A percentile compares a stretch with the other conserved stretches of the same genome.
Evolutionary conservation across 768 basidiomycete species (phyloP).

Genomic region (Pilatotrama ljubarskyi): DNA sequence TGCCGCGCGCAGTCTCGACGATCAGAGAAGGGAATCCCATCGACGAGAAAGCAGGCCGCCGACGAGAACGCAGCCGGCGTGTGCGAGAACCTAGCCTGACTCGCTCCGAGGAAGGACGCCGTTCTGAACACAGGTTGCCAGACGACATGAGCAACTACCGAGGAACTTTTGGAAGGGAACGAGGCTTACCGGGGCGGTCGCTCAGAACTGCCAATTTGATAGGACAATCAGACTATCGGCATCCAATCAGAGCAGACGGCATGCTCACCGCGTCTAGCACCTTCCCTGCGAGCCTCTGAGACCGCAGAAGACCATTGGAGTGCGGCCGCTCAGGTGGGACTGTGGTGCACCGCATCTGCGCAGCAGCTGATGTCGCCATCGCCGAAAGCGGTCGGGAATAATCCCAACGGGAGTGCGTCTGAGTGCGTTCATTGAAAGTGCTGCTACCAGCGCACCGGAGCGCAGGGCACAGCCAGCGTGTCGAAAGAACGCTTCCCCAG

Average conservation of each 20-base stretch:
- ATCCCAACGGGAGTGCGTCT: not conserved
- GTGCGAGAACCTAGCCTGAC: not conserved
- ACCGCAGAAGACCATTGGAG: slow-evolving; percentile 5
- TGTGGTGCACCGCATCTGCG: slow-evolving; percentile 2
- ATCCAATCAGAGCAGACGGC: slow-evolving; percentile 4
- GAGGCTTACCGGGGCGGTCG: not conserved
- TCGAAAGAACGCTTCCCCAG: slow-evolving; percentile 12
- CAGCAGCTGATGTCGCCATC: slow-evolving; percentile 17
- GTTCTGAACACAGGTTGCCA: not conserved
- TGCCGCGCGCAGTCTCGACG: not conserved
- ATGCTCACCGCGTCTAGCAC: not conserved
- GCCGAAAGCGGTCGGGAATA: slow-evolving; percentile 2
- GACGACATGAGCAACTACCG: not conserved
- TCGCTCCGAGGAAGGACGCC: not conserved
- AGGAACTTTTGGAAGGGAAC: not conserved
- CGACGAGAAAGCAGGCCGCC: not conserved
- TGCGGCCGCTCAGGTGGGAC: slow-evolving; percentile 8
- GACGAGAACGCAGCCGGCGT: not conserved
- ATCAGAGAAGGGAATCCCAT: not conserved
- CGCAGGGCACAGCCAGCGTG: not conserved
- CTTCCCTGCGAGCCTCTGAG: not conserved
- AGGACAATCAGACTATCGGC: slow-evolving; percentile 1
- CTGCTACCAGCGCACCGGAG: not conserved
- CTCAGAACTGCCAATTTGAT: not conserved
- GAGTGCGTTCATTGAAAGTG: not conserved